Evolutionary conservation across 2,329 filamentous ascomycete genomes (phyloP).

Genomic region (Fusarium agapanthi): DNA sequence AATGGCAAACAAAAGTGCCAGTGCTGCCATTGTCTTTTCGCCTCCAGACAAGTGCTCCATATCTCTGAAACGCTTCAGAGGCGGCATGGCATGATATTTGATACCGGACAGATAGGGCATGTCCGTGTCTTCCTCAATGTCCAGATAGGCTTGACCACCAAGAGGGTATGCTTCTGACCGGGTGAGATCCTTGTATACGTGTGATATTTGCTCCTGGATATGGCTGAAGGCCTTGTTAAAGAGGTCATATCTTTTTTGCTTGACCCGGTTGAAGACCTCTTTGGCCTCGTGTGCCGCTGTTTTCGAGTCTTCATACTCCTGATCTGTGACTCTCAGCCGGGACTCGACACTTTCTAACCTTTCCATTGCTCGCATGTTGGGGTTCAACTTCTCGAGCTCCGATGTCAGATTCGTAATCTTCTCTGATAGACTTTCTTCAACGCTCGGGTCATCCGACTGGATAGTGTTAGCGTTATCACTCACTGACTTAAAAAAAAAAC

Average conservation of each 20-base stretch:
- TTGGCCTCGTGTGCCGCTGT: conserved; percentile 76
- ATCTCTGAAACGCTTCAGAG: conserved; percentile 96
- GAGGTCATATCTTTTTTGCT: conserved; percentile 83
- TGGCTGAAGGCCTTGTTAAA: conserved; percentile 97
- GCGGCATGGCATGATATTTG: conserved; percentile 99
- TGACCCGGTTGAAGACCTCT: conserved; percentile 84
- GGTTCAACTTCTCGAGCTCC: conserved; percentile 92
- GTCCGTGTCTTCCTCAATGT: conserved; percentile 92
- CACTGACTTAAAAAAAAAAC: background rate
- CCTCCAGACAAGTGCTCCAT: conserved; percentile 98
- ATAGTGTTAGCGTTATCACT: conserved; percentile 42
- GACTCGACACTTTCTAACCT: conserved; percentile 86
- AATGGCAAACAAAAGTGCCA: conserved; percentile 95
- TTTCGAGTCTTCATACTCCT: conserved; percentile 88
- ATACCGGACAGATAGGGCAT: conserved; percentile 95
- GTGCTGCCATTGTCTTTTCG: conserved; percentile 97
- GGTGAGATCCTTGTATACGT: conserved; percentile 95
- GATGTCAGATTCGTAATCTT: conserved; percentile 77
- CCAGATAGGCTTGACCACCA: conserved; percentile 88
- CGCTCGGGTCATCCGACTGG: conserved; percentile 72
- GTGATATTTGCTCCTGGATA: conserved; percentile 92
- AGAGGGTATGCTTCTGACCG: conserved; percentile 89
- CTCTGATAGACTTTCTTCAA: conserved; percentile 80
- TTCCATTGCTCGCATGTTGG: conserved; percentile 95
- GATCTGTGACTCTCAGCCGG: conserved; percentile 83